Evolutionary conservation across 1,284 basidiomycete species (phyloP).

Genomic region (Microbotryum silenes-acaulis): DNA sequence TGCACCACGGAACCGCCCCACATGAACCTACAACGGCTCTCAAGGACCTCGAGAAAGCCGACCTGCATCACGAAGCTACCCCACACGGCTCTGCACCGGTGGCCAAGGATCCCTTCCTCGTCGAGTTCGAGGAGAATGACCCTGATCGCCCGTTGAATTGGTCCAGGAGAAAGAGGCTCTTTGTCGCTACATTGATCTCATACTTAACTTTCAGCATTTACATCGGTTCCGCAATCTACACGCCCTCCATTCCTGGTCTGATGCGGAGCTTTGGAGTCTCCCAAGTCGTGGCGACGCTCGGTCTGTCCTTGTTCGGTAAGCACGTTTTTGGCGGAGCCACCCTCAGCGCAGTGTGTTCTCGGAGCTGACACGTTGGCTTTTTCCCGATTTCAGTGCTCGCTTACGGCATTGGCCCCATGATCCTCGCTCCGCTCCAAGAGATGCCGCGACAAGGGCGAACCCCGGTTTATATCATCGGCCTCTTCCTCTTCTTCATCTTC

Average conservation of each 20-base stretch:
- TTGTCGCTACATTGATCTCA: conserved; percentile 36
- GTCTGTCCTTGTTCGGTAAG: conserved; percentile 27
- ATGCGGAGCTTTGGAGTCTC: conserved; percentile 26
- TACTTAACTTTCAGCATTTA: conserved; percentile 41
- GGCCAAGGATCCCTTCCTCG: conserved; percentile 22
- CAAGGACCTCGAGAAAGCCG: conserved; percentile 2
- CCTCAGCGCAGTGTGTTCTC: conserved; percentile 23
- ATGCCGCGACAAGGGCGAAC: conserved; percentile 37
- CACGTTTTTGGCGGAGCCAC: conserved; percentile 15
- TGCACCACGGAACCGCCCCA: conserved; percentile 19
- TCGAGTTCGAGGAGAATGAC: conserved; percentile 38
- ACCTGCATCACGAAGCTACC: conserved; percentile 19
- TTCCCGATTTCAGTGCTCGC: not conserved
- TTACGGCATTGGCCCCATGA: conserved; percentile 33
- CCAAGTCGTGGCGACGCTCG: conserved; percentile 25
- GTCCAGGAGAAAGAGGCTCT: conserved; percentile 34
- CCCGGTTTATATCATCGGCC: conserved; percentile 31
- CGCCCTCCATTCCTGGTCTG: conserved; percentile 29
- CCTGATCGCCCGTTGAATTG: conserved; percentile 42
- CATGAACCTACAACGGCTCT: not conserved
- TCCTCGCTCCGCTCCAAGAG: conserved; percentile 38
- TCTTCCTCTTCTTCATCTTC: conserved; percentile 25
- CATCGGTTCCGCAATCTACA: conserved; percentile 38
- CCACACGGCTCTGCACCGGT: not conserved
- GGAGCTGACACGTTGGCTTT: not conserved